These are phyloP conservation scores for Halenospora varia DNA, from an alignment of 495 filamentous ascomycete species.

Conservation along the genomic window DNA sequence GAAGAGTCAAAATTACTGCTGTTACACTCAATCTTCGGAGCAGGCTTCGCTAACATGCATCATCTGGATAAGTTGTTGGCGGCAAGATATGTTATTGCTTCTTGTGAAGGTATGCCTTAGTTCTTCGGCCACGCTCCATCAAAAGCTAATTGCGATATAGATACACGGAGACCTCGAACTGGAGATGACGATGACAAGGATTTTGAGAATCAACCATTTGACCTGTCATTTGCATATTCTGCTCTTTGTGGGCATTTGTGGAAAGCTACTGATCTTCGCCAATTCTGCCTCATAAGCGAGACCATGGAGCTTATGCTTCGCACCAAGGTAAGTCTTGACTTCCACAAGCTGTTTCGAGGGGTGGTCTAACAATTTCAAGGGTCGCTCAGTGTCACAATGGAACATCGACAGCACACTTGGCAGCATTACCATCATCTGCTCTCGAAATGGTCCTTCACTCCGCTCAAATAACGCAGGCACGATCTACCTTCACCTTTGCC, in stretches of 20 bases:
- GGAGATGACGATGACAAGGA: constrained; percentile 11
- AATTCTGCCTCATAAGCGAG: constrained; percentile 55
- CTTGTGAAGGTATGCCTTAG: constrained; percentile 17
- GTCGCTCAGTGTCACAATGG: constrained; percentile 58
- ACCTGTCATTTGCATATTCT: constrained; percentile 18
- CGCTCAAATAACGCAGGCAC: constrained; percentile 39
- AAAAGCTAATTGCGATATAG: constrained; percentile 10
- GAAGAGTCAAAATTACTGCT: constrained; percentile 14
- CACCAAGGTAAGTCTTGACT: constrained; percentile 30
- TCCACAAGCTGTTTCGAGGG: background rate
- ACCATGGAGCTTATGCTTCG: constrained; percentile 54
- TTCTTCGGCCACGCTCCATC: background rate
- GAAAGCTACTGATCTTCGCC: constrained; percentile 30
- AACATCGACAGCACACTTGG: constrained; percentile 64
- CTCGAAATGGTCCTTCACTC: constrained; percentile 35
- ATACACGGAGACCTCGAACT: constrained; percentile 4
- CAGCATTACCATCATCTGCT: constrained; percentile 50
- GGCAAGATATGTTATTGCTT: constrained; percentile 15
- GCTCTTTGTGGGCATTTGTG: constrained; percentile 13
- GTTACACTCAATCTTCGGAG: constrained; percentile 14
- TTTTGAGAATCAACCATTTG: constrained; percentile 5
- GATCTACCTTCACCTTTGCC: constrained; percentile 59
- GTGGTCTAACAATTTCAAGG: constrained; percentile 27
- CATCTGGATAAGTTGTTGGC: constrained; percentile 18
- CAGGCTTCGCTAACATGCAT: background rate